Evolutionary conservation across 2,329 filamentous ascomycete genomes (phyloP), one percentile per base, ranked within the genome.

Genomic region (Fusarium sp.): DNA sequence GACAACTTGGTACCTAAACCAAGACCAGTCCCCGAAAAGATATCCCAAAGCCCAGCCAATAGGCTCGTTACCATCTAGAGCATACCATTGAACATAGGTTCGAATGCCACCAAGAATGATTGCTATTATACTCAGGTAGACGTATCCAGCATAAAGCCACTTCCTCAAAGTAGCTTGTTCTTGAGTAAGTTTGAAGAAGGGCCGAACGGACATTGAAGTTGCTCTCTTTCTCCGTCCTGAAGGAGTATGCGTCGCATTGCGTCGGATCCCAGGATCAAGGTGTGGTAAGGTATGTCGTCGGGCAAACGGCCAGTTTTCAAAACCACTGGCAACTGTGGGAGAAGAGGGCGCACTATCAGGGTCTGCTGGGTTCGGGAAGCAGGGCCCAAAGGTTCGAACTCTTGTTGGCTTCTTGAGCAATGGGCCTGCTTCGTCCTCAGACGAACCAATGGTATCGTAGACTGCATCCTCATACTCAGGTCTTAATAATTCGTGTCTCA

Each of bases 1-100:
- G 18, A 93, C 85, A 12, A 95, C 87, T 78, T 92, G 86, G 78
- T 92, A 90, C 27, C 94, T 88, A 73, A 98, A 89, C 76, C 85
- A 86, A 0, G 88, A 86, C 14, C 95, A 78, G 74, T 97, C 92
- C 15, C 95, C 95, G 67, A 98, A 88, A 5, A 98, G 83, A 80
- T 99, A 99, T 4, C 93, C 92, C 14, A 98, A 81, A 0, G 94
- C 95, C 96, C 96, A 99, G 5, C 95, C 93, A 46, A 99, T 89
- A 0, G 96, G 94, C 75, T 99, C 96, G 55, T 90, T 83, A 18
- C 89, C 90, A 37, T 86, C 77, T 3, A 99, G 85, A 17, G 94
- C 94, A 68, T 88, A 85, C 45, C 83, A 81, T 41, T 87, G 82
- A 53, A 98, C 89, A 73, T 93, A 92, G 5, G 85, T 84, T 58